Evolutionary conservation across 805 yeast species (phyloP).

Genomic region (Candida gorgasii): DNA sequence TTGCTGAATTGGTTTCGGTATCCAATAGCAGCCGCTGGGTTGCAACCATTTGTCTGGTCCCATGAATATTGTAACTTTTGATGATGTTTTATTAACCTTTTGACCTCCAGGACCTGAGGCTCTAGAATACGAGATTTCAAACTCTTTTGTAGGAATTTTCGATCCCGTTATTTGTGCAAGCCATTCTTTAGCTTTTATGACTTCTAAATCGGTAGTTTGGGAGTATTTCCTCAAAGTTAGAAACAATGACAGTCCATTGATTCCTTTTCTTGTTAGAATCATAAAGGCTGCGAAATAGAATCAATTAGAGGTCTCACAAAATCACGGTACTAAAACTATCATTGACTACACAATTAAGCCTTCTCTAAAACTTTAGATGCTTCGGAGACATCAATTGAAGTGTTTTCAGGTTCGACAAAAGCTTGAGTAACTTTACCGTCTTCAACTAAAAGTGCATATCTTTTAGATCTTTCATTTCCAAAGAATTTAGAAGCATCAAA

Average conservation of each 20-base stretch:
- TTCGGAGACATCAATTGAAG: conserved; percentile 58
- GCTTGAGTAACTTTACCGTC: conserved; percentile 68
- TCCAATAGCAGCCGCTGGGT: conserved; percentile 50
- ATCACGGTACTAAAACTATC: neutral
- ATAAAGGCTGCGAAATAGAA: neutral
- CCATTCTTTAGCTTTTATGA: conserved; percentile 45
- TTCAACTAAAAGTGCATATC: conserved; percentile 75
- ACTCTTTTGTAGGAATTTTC: conserved; percentile 46
- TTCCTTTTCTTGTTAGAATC: no score
- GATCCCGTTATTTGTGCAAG: conserved; percentile 26
- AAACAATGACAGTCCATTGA: no score
- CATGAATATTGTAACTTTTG: conserved; percentile 65
- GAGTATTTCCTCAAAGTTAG: conserved; percentile 6
- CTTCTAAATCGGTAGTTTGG: conserved; percentile 23
- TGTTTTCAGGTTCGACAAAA: conserved; percentile 80
- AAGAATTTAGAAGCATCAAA: conserved; percentile 78
- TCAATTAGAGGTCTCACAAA: no score
- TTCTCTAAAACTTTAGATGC: conserved; percentile 45
- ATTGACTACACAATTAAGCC: conserved; percentile 15
- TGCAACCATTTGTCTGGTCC: conserved; percentile 43
- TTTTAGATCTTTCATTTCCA: conserved; percentile 72
- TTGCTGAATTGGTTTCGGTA: conserved; percentile 51
- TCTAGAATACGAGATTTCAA: conserved; percentile 50
- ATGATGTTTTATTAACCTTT: conserved; percentile 71
- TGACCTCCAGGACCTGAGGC: conserved; percentile 90